phyloP scores from a whole-genome alignment of 139 green algal genomes.

The Tetratostichococcus sp. region DNA sequence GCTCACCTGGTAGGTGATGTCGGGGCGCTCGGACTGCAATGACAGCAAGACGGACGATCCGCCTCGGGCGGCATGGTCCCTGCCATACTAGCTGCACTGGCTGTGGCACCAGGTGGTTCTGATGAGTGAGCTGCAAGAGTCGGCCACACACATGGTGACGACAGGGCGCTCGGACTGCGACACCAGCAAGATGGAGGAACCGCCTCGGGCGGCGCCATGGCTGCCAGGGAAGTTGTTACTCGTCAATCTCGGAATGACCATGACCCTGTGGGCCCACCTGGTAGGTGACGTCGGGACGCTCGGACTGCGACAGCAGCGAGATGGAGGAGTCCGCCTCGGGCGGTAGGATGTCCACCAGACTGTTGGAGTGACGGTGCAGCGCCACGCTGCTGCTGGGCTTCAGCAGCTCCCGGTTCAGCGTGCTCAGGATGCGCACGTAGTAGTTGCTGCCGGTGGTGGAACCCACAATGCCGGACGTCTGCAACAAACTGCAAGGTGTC shows the following conservation, averaged over 20 bases:
- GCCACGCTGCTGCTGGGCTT: slow-evolving; percentile 92
- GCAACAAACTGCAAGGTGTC: too few species aligned
- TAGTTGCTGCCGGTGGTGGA: slow-evolving; percentile 87
- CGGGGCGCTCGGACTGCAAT: slow-evolving; percentile 82
- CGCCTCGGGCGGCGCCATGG: too few species aligned
- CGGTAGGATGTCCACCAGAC: slow-evolving; percentile 96
- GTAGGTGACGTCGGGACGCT: slow-evolving; percentile 95
- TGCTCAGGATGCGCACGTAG: slow-evolving; percentile 81
- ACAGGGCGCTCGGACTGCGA: too few species aligned
- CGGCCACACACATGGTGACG: too few species aligned
- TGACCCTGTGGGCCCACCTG: slow-evolving; percentile 28
- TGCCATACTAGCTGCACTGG: slow-evolving; percentile 96
- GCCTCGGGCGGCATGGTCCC: slow-evolving; percentile 97
- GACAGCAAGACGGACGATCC: slow-evolving; percentile 97
- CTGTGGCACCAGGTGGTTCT: too few species aligned
- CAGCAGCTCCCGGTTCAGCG: slow-evolving; percentile 95
- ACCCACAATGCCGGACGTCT: slow-evolving; percentile 83
- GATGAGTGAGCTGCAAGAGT: too few species aligned
- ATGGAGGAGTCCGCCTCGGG: slow-evolving; percentile 97
- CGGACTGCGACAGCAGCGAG: slow-evolving; percentile 83
- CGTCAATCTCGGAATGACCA: not conserved
- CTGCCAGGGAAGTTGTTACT: too few species aligned
- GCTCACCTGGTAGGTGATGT: too few species aligned
- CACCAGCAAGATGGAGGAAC: too few species aligned
- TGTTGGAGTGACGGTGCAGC: slow-evolving; percentile 96